Conservation (phyloP, 164 flowering plant genomes). For the Piper longum region DNA sequence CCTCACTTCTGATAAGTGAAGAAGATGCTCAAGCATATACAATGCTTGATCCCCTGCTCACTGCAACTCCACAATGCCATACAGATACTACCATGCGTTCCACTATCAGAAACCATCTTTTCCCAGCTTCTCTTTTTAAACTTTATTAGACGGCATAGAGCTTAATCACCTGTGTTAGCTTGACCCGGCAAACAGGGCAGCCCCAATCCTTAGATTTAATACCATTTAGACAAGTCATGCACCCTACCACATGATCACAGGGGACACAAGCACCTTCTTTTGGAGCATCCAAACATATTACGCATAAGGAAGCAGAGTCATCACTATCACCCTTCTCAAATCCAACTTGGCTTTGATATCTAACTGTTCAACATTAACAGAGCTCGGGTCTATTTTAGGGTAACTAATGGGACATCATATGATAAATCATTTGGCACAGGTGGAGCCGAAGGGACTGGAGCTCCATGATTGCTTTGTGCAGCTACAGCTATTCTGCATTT, state of each 20-base stretch:
- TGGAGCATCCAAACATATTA: constrained; percentile 86
- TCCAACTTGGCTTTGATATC: constrained; percentile 7
- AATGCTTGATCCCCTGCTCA: no score
- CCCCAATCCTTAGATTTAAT: constrained; percentile 72
- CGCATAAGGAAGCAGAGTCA: constrained; percentile 37
- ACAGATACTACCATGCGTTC: not conserved
- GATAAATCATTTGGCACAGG: constrained; percentile 18
- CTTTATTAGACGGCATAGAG: constrained; percentile 51
- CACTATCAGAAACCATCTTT: not conserved
- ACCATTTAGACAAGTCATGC: constrained; percentile 83
- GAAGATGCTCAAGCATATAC: no score
- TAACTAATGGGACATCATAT: constrained; percentile 47
- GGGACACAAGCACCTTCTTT: constrained; percentile 91
- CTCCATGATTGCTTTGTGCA: constrained; percentile 5
- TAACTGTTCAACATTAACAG: constrained; percentile 19
- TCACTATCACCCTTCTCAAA: not conserved
- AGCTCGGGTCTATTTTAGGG: constrained; percentile 56
- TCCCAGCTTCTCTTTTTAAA: not conserved
- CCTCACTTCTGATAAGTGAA: not conserved
- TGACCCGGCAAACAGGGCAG: constrained; percentile 88
- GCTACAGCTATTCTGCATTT: constrained; percentile 9
- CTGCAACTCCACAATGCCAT: no score
- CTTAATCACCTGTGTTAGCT: constrained; percentile 63
- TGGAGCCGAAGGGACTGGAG: constrained; percentile 57
- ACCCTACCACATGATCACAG: constrained; percentile 97